Base-by-base conservation (phyloP, 2,329 filamentous ascomycete genomes). In the Venturia pyrina region DNA sequence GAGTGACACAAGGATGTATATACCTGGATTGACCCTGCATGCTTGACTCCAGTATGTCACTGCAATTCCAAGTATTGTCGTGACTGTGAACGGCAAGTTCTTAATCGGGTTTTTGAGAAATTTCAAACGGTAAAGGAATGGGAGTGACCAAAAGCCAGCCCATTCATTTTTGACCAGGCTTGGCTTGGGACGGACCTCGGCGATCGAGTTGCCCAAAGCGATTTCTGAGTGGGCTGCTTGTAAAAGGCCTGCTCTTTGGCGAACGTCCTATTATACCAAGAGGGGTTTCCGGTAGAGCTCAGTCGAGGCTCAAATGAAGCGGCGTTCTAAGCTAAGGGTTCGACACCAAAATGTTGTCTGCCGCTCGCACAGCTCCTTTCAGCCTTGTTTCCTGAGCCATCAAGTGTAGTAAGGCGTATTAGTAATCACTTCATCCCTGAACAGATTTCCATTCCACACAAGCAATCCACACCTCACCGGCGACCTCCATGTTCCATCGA, bases 401-500 rank as follows among this genome's bases (percentile, higher is more conserved):
- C 10, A 43, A 32, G 21, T 10, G 32, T 34, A 32, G 53, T 19
- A 19, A 1, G 17, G n/a, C 4, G 1, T 11, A 19, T 13, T 7
- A 62, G 60, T 37, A 43, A 19, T 8, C 17, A 46, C n/a, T 19
- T 62, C 60, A 62, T 46, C 43, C 43, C 13, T 62, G n/a, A 24
- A 34, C 60, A 44, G 73, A 65, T 21, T 69, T 67, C 79, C 79
- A 81, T 63, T 80, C 78, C 28, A 79, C 77, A 60, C 72, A 78
- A 19, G 80, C 74, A 15, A 71, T 67, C 76, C 77, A 79, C 43
- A 50, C 73, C 63, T 70, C 67, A 2, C 71, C 73, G 0, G 70
- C 70, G 32, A 79, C 65, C 64, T 75, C 71, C 11, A 79, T 71
- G 53, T 78, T 73, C 79, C 79, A 80, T 46, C 72, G 71, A 4